Evolutionary conservation across 1,284 basidiomycete genomes (phyloP).

Genomic region (Trametes hirsuta): DNA sequence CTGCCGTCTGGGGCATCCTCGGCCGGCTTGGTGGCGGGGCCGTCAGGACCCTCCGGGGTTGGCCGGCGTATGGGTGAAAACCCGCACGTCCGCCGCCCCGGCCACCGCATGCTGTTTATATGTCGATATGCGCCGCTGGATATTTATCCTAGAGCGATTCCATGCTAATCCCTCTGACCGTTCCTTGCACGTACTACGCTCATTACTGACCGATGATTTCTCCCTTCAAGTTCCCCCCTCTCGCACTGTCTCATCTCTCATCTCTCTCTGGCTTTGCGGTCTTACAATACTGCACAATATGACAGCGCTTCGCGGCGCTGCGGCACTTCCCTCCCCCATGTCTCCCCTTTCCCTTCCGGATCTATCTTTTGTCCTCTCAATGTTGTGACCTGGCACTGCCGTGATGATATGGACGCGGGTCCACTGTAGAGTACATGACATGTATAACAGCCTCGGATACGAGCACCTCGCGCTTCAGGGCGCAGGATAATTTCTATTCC

Average conservation of each 20-base stretch:
- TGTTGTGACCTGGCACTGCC: constrained; percentile 5
- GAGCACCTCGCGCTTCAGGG: constrained; percentile 24
- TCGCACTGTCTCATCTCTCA: background rate
- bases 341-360: no score
- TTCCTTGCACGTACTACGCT: constrained; percentile 27
- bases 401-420: constrained; percentile 3
- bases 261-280: background rate
- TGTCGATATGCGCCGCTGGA: constrained; percentile 21
- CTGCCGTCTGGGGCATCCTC: constrained; percentile 62
- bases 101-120: constrained; percentile 17
- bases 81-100: background rate
- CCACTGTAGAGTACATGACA: constrained; percentile 30
- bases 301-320: no score
- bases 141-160: constrained; percentile 26
- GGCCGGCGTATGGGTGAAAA: constrained; percentile 48
- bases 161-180: constrained; percentile 26
- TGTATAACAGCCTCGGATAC: constrained; percentile 31
- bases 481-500: constrained; percentile 28
- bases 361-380: constrained; percentile 4
- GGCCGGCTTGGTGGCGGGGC: constrained; percentile 70
- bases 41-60: constrained; percentile 70
- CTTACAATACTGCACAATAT: no score
- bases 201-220: constrained; percentile 6
- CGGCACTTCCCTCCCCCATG: no score
- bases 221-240: background rate